Base-by-base conservation (phyloP, 768 basidiomycete species). In the Lactifluus subvellereus region DNA sequence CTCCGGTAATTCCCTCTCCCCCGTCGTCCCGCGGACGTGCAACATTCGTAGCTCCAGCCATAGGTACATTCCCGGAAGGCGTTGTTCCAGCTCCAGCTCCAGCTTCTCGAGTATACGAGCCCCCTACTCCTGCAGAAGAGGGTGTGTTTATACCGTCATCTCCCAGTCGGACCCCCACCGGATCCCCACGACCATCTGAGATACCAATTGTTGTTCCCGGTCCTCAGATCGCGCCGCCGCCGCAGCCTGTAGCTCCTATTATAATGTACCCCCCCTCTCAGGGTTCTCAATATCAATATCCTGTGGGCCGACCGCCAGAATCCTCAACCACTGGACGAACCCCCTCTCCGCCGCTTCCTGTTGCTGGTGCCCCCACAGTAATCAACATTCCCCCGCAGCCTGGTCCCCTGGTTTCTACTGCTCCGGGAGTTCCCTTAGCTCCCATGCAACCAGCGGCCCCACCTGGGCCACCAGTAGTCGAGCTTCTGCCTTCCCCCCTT, bases 1-100 rank as follows among this genome's bases (percentile, higher is more conserved):
- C 65, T 45, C 57, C 60, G 1, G 66, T 67, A 9, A 59, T 59
- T 11, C 66, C 66, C 16, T 62, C 57, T 10, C 66, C 64, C 40
- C 38, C 61, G 8, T 47, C 49, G 7, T 37, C 8, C 3, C 32
- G 35, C 11, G 54, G 57, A 42, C 20, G 30, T 32, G 37, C 1
- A 33, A 35, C 53, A 14, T 59, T 52, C 37, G 38, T 58, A 18
- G 11, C 50, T 35, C 64, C 62, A 30, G 48, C 43, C 14, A 18
- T 57, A 7, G 38, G 33, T 22, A 16, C 11, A 32, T 27, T 33
- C 27, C 20, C n/a, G 7, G 51, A 11, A n/a, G 56, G 61, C 7
- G 0, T 32, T 9, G 18, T 22, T 27, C 32, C 64, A 11, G 47
- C 22, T 27, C 52, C 48, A 16, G 11, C 32, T 27, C 32, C 64